Conservation (phyloP, 768 basidiomycete species). For the Coprinopsis strossmayeri region DNA sequence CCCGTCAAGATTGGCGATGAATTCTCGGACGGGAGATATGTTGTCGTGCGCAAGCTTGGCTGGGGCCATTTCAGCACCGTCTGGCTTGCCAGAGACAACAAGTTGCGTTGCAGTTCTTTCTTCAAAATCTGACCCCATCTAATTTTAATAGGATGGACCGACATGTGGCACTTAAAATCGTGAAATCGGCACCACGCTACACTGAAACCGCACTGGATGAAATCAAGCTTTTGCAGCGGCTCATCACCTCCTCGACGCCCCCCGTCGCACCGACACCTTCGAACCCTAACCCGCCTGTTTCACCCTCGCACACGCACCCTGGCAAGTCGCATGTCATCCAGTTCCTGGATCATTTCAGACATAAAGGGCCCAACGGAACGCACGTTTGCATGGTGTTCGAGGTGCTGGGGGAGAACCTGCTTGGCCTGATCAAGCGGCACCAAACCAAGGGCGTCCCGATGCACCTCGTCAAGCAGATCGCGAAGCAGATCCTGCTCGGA, state of each 20-base stretch:
- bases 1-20: slow-evolving; percentile 93
- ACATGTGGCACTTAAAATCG: slow-evolving; percentile 98
- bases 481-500: slow-evolving; percentile 92
- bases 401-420: slow-evolving; percentile 93
- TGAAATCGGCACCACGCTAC: slow-evolving; percentile 94
- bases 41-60: slow-evolving; percentile 91
- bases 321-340: slow-evolving; percentile 94
- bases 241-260: slow-evolving; percentile 77
- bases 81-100: slow-evolving; percentile 80
- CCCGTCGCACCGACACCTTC: slow-evolving; percentile 39
- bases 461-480: slow-evolving; percentile 89
- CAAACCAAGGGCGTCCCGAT: slow-evolving; percentile 98
- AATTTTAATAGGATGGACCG: slow-evolving; percentile 93
- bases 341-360: slow-evolving; percentile 95
- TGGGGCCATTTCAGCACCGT: slow-evolving; percentile 95
- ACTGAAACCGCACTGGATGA: slow-evolving; percentile 98
- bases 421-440: slow-evolving; percentile 95
- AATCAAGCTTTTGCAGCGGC: slow-evolving; percentile 94
- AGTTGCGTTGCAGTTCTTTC: too few species aligned
- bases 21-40: slow-evolving; percentile 83
- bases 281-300: slow-evolving; percentile 44
- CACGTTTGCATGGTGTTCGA: slow-evolving; percentile 99
- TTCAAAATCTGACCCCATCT: too few species aligned
- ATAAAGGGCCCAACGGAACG: slow-evolving; percentile 92
- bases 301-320: slow-evolving; percentile 68